Evolutionary conservation across 2,329 filamentous ascomycete species (phyloP).

Genomic region (Xylariales sp.): DNA sequence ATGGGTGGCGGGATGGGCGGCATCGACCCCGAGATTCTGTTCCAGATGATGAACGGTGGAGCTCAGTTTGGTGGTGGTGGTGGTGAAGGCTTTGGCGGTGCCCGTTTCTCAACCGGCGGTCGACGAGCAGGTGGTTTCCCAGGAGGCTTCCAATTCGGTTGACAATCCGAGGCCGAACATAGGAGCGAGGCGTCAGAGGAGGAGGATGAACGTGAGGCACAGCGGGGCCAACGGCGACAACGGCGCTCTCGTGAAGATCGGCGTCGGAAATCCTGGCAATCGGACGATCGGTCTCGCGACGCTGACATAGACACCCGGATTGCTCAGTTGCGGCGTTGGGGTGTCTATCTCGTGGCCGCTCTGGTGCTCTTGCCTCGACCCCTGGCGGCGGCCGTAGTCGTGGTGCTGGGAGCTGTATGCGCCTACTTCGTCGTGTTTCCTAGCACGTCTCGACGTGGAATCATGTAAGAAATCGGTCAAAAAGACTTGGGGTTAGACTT

Average conservation of each 20-base stretch:
- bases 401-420: conserved; percentile 29
- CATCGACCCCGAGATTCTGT: conserved; percentile 74
- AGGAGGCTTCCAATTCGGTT: conserved; percentile 55
- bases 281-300: no score
- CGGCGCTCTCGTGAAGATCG: conserved; percentile 28
- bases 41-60: conserved; percentile 76
- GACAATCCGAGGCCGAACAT: conserved; percentile 30
- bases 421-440: conserved; percentile 23
- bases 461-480: conserved; percentile 16
- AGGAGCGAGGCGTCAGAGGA: conserved; percentile 24
- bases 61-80: conserved; percentile 52
- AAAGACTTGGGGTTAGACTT: conserved; percentile 8
- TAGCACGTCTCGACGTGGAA: no score
- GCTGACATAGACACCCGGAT: conserved; percentile 18
- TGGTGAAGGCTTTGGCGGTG: conserved; percentile 42
- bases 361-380: conserved; percentile 27
- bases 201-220: conserved; percentile 11
- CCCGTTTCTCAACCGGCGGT: conserved; percentile 48
- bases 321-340: conserved; percentile 24
- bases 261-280: no score
- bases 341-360: conserved; percentile 20
- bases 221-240: conserved; percentile 29
- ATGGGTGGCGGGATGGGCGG: conserved; percentile 54
- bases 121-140: conserved; percentile 37
- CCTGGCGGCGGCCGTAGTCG: conserved; percentile 24